Conservation (phyloP, 176 grass and related monocot species). For the Carex parvula region DNA sequence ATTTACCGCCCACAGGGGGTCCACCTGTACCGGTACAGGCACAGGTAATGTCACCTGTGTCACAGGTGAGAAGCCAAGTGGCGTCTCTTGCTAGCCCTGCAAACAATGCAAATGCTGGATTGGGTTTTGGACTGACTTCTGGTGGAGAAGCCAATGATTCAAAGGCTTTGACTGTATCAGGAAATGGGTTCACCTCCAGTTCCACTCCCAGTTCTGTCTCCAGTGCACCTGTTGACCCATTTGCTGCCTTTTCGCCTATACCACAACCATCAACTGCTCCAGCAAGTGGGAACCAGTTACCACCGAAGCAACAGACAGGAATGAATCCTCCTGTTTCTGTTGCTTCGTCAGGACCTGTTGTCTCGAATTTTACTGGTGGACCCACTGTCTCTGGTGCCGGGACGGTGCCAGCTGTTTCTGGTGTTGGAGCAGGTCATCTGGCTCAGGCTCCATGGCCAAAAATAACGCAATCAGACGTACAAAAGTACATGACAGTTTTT, state of each 20-base stretch:
- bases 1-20: slow-evolving; percentile 41
- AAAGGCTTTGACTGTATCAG: slow-evolving; percentile 47
- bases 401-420: slow-evolving; percentile 41
- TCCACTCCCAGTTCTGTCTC: slow-evolving; percentile 46
- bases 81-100: slow-evolving; percentile 43
- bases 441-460: slow-evolving; percentile 73
- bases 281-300: slow-evolving; percentile 42
- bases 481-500: slow-evolving; percentile 85
- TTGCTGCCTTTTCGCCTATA: slow-evolving; percentile 32
- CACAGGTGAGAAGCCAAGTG: slow-evolving; percentile 50
- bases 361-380: slow-evolving; percentile 38
- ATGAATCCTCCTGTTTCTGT: slow-evolving; percentile 29
- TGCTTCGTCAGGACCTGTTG: slow-evolving; percentile 41
- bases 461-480: slow-evolving; percentile 84
- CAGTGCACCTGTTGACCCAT: slow-evolving; percentile 41
- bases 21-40: slow-evolving; percentile 1
- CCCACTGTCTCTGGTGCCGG: slow-evolving; percentile 31
- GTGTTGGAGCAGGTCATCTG: slow-evolving; percentile 39
- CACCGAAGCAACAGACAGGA: slow-evolving; percentile 36
- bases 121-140: slow-evolving; percentile 43
- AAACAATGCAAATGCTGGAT: slow-evolving; percentile 36
- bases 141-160: slow-evolving; percentile 48
- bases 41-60: slow-evolving; percentile 8
- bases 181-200: slow-evolving; percentile 59
- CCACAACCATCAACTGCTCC: slow-evolving; percentile 34